Conservation (phyloP, 2,329 filamentous ascomycete species). For the Botrytis paeoniae region DNA sequence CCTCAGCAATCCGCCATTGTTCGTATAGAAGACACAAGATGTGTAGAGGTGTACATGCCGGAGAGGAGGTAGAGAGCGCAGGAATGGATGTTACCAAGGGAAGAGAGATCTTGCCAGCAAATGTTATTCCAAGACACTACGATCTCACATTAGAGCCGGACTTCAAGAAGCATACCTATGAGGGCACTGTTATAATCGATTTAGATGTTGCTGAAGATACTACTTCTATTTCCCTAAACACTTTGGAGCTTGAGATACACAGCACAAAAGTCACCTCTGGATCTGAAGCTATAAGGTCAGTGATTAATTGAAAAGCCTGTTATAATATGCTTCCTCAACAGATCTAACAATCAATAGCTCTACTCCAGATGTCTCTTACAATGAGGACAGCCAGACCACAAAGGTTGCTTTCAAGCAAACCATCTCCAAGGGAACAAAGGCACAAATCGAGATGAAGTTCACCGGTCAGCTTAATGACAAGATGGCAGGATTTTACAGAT, state of each 20-base stretch:
- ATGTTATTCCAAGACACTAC: constrained; percentile 91
- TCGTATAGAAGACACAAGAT: constrained; percentile 71
- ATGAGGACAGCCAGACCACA: constrained; percentile 77
- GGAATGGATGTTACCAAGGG: constrained; percentile 60
- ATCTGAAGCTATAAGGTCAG: constrained; percentile 50
- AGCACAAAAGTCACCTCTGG: constrained; percentile 64
- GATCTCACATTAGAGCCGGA: constrained; percentile 88
- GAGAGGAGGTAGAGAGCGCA: constrained; percentile 52
- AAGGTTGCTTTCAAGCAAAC: constrained; percentile 75
- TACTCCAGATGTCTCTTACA: constrained; percentile 66
- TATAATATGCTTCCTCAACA: constrained; percentile 21
- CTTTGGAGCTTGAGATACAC: constrained; percentile 80
- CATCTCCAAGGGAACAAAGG: constrained; percentile 72
- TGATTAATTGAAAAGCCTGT: constrained; percentile 18
- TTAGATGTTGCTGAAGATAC: constrained; percentile 83
- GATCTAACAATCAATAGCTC: constrained; percentile 47
- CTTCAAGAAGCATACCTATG: constrained; percentile 82
- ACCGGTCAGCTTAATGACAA: constrained; percentile 82
- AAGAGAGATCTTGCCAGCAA: constrained; percentile 84
- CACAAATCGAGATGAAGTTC: constrained; percentile 74
- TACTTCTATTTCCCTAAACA: constrained; percentile 82
- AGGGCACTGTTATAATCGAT: constrained; percentile 81
- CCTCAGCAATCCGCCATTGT: constrained; percentile 55
- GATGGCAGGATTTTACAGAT: constrained; percentile 97
- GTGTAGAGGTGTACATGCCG: constrained; percentile 59